These are phyloP conservation scores for Lactarius psammicola DNA, from an alignment of 768 basidiomycete genomes.

Conservation along the genomic window DNA sequence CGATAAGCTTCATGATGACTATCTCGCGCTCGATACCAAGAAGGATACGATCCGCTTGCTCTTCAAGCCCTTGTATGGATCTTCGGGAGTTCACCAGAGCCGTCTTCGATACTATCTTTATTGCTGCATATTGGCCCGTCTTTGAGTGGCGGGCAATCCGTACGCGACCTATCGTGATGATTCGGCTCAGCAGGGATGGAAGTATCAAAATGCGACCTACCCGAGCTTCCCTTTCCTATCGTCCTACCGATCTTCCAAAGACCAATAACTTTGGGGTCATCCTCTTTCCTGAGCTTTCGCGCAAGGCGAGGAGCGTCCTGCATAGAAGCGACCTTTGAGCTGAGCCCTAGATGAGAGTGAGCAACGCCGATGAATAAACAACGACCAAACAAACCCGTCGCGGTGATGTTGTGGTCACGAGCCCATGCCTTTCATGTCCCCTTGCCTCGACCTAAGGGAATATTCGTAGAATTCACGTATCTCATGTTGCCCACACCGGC, in stretches of 20 bases:
- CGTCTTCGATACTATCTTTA: constrained; percentile 90
- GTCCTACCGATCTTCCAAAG: constrained; percentile 56
- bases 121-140: constrained; percentile 85
- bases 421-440: background rate
- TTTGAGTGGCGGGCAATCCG: constrained; percentile 85
- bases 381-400: constrained; percentile 24
- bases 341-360: background rate
- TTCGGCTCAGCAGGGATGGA: background rate
- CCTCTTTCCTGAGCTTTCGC: constrained; percentile 30
- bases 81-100: constrained; percentile 61
- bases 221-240: constrained; percentile 54
- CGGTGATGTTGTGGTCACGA: constrained; percentile 23
- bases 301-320: constrained; percentile 23
- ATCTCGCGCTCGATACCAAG: constrained; percentile 90
- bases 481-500: constrained; percentile 67
- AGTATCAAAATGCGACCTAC: constrained; percentile 35
- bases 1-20: constrained; percentile 95
- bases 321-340: constrained; percentile 9
- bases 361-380: constrained; percentile 15
- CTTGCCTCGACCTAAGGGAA: background rate
- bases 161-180: constrained; percentile 65
- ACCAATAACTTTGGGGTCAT: constrained; percentile 46
- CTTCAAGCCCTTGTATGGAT: constrained; percentile 65
- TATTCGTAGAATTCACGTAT: constrained; percentile 22
- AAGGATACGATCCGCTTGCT: constrained; percentile 72